Base-by-base conservation (phyloP, 306 rosid species). In the Cicer cuneatum region DNA sequence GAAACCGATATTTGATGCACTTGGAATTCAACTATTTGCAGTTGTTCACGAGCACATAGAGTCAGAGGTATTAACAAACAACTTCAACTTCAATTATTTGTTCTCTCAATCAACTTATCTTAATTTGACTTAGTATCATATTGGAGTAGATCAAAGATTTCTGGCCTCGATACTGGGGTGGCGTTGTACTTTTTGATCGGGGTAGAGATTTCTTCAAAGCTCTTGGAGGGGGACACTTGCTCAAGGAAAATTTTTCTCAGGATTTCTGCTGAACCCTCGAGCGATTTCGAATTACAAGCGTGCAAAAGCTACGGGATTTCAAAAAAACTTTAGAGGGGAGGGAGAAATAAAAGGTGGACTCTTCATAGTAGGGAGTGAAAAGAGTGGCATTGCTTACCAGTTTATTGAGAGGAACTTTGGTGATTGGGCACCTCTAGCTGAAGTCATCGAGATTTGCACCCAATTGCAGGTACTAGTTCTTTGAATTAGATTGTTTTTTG, bases 261-360 rank as follows among this genome's bases (percentile, higher is more conserved):
- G 97, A 33, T 93, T 93, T 75, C 4, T 93, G 69, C 84, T 93
- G 84, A 93, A 93, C 91, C 89, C 88, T 18, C 78, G 89, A 77
- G 96, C 97, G 14, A 64, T 86, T 63, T 82, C 89, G 35, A 92
- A 92, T 79, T 92, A 89, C 85, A 92, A 85, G 86, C 89, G 97
- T 58, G 90, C 97, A 69, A 92, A 89, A 74, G 83, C 87, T 6
- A 85, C 67, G 88, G 89, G 93, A 61, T 66, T 89, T 56, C 71
- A 77, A 63, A 70, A 86, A 38, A 89, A 86, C 86, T 88, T 88
- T 79, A 85, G 46, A 73, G 97, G 96, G 63, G 90, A 92, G 85
- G 97, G 93, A 69, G 93, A 89, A 79, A 88, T 89, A 75, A 92
- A 92, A 81, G 98, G 98, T 45, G 98, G 98, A 14, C 92, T 93